These are phyloP conservation scores for Chrysanthemum makinoi DNA, from an alignment of 129 eudicot species.

Conservation along the genomic window DNA sequence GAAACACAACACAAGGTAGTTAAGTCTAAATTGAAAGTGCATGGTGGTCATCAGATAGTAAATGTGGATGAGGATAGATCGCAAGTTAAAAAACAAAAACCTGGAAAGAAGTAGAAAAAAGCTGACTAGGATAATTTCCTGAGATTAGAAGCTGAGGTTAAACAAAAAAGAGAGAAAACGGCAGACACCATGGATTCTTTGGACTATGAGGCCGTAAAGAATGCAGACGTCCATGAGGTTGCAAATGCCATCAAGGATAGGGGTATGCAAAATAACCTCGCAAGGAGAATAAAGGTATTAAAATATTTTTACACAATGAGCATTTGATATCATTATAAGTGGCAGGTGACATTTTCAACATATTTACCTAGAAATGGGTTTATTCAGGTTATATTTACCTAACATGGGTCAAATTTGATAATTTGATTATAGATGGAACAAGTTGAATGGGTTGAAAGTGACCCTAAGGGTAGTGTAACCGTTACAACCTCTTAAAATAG, in stretches of 20 bases:
- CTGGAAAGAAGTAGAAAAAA: slow-evolving; percentile 40
- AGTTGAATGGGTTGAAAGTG: too few species aligned
- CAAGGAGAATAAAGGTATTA: slow-evolving; percentile 83
- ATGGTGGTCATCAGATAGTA: slow-evolving; percentile 17
- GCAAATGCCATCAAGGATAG: slow-evolving; percentile 84
- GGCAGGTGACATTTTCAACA: slow-evolving; percentile 3
- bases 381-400: not conserved
- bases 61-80: slow-evolving; percentile 21
- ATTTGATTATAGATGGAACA: too few species aligned
- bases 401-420: too few species aligned
- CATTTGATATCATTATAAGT: not conserved
- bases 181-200: slow-evolving; percentile 67
- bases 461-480: not conserved
- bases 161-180: slow-evolving; percentile 54
- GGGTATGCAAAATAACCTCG: slow-evolving; percentile 98
- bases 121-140: slow-evolving; percentile 67
- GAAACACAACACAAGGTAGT: too few species aligned
- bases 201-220: slow-evolving; percentile 85
- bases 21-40: too few species aligned
- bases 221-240: slow-evolving; percentile 67
- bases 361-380: not conserved
- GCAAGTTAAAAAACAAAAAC: slow-evolving; percentile 40
- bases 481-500: slow-evolving; percentile 10
- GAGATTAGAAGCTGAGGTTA: slow-evolving; percentile 50
- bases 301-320: not conserved